Conservation (phyloP, 768 basidiomycete species). For the Suillus lakei region DNA sequence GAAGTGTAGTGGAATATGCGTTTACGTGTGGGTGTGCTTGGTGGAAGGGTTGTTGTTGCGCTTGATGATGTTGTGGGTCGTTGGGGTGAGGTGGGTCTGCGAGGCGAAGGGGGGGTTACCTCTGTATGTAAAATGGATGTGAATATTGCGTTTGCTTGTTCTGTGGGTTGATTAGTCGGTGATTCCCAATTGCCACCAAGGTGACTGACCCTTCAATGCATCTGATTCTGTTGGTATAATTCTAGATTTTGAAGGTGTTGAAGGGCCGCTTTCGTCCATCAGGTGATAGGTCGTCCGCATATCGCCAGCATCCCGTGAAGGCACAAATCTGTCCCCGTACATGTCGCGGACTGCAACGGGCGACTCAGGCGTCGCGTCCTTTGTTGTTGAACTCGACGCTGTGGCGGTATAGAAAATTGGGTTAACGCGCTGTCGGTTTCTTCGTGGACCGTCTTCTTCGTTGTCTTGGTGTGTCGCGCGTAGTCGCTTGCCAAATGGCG, state of each 20-base stretch:
- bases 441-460: constrained; percentile 57
- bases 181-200: not conserved
- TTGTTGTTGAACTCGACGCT: constrained; percentile 51
- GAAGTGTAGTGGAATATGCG: constrained; percentile 75
- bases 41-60: constrained; percentile 45
- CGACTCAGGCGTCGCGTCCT: constrained; percentile 55
- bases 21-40: constrained; percentile 51
- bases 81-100: constrained; percentile 64
- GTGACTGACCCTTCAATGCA: constrained; percentile 67
- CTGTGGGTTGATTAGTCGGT: constrained; percentile 37
- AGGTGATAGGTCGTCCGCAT: constrained; percentile 67
- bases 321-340: constrained; percentile 67
- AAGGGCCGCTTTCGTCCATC: constrained; percentile 57
- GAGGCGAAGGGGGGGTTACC: constrained; percentile 74
- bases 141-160: constrained; percentile 87
- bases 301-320: constrained; percentile 61
- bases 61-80: constrained; percentile 42
- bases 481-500: constrained; percentile 84
- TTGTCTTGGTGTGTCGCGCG: constrained; percentile 68
- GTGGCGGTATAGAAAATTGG: constrained; percentile 53
- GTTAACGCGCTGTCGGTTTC: constrained; percentile 56
- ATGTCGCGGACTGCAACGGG: constrained; percentile 42
- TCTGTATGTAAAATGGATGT: constrained; percentile 76
- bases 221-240: constrained; percentile 74
- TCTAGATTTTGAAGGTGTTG: constrained; percentile 62